Evolutionary conservation across 1,284 basidiomycete genomes (phyloP), one percentile per base, ranked within the genome.

Genomic region (Rhodotorula sp.): DNA sequence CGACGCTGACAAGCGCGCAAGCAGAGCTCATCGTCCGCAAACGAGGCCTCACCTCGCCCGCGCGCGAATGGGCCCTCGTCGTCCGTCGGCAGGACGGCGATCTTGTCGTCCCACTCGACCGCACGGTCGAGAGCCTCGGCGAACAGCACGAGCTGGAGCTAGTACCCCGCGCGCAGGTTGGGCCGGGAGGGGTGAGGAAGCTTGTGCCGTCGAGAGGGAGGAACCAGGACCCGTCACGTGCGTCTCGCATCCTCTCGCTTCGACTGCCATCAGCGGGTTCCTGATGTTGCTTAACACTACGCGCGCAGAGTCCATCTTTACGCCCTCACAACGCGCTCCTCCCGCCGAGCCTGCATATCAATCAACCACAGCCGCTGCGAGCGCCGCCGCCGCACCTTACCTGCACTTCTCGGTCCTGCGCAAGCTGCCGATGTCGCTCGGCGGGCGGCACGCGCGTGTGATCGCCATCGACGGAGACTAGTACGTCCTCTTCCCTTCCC

Each of bases 381-480:
- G 32, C 29, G 50, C 50, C 13, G 53, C 32, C 25, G 58, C 78
- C 9, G 80, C 82, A 51, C 81, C 91, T 0, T 90, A 68, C 62
- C 80, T 95, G 90, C 91, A 91, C 86, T 99, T 90, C 79, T 91
- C 88, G 0, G 92, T 99, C n/a, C 92, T 91, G 78, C 90, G 96
- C 58, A 98, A 96, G 83, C 88, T 94, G 80, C 92, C 93, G 3
- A 95, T 97, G 88, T 80, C 81, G n/a, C 85, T 94, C 48, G 89
- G 92, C 55, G 90, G 94, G 4, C 88, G 94, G 41, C 92, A 94
- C 78, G 94, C 97, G 80, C 88, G 95, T 15, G 89, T 89, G 3
- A 86, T 99, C 2, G 95, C 95, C 21, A 91, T 99, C 69, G 97
- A 99, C 81, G 95, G 95, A 12, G 91, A 90, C 75, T 98, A 97